These are phyloP conservation scores for Rubroshorea leprosula DNA, from an alignment of 345 rosid genomes.

Conservation along the genomic window DNA sequence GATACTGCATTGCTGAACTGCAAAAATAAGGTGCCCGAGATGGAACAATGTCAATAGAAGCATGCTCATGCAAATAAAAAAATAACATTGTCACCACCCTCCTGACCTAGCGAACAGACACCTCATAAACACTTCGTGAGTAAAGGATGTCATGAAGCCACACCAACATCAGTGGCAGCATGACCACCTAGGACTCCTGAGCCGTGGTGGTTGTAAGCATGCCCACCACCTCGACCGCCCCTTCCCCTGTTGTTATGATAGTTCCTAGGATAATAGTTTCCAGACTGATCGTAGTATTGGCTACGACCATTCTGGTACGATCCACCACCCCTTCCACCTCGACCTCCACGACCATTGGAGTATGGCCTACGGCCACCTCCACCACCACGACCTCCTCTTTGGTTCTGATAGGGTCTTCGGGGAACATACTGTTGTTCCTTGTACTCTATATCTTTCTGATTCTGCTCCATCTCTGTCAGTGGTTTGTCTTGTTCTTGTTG, in stretches of 20 bases:
- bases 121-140: constrained; percentile 6
- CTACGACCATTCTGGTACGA: constrained; percentile 63
- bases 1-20: background rate
- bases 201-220: constrained; percentile 33
- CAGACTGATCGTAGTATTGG: constrained; percentile 59
- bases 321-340: constrained; percentile 61
- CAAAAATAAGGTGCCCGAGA: background rate
- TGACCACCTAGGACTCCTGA: constrained; percentile 44
- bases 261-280: constrained; percentile 62
- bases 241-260: constrained; percentile 62
- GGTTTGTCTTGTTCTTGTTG: constrained; percentile 41
- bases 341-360: constrained; percentile 69
- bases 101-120: background rate
- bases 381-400: constrained; percentile 49
- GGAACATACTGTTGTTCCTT: constrained; percentile 43
- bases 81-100: constrained; percentile 18
- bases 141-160: constrained; percentile 30
- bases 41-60: constrained; percentile 6
- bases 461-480: constrained; percentile 32
- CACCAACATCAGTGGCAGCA: constrained; percentile 44
- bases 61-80: constrained; percentile 14
- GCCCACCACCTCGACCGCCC: constrained; percentile 52
- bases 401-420: constrained; percentile 59
- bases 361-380: constrained; percentile 63
- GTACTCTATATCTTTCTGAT: constrained; percentile 32